Evolutionary conservation across 805 yeast species (phyloP).

Genomic region (Wickerhamiella domercqiae): DNA sequence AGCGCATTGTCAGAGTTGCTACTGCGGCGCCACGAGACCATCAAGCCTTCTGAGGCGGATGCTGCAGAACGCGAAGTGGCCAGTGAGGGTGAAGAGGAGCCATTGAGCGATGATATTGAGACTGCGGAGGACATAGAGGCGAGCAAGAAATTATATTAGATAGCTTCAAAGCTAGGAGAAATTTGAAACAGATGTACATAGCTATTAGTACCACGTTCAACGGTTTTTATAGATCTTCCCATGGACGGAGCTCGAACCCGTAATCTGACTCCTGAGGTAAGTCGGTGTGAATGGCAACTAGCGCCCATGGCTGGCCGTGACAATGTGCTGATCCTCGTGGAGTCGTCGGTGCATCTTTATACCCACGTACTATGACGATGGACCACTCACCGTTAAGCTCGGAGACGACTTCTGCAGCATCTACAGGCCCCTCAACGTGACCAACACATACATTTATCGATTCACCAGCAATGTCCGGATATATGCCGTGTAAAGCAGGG

Average conservation of each 20-base stretch:
- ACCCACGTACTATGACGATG: slow-evolving; percentile 10
- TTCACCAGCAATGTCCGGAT: slow-evolving; percentile 1
- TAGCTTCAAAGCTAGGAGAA: slow-evolving; percentile 1
- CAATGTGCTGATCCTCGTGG: slow-evolving; percentile 3
- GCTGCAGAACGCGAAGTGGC: slow-evolving; percentile 2
- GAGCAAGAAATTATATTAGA: no score
- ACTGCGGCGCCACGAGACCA: slow-evolving; percentile 13
- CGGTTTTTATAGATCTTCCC: neutral
- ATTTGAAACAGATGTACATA: neutral
- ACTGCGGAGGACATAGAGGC: slow-evolving; percentile 4
- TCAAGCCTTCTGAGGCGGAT: slow-evolving; percentile 3
- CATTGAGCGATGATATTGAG: slow-evolving; percentile 6
- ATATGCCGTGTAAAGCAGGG: slow-evolving; percentile 5
- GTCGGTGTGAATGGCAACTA: slow-evolving; percentile 7
- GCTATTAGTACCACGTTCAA: neutral
- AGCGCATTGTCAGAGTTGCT: slow-evolving; percentile 33
- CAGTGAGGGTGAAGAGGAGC: slow-evolving; percentile 7
- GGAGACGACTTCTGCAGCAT: no score
- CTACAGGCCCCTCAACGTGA: no score
- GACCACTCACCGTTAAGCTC: slow-evolving; percentile 2
- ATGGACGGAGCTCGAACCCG: neutral
- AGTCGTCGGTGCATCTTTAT: slow-evolving; percentile 4
- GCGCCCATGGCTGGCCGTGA: neutral
- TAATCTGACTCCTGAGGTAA: neutral
- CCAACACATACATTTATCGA: no score